Evolutionary conservation across 345 rosid species (phyloP).

Genomic region (Salix koriyanagi): DNA sequence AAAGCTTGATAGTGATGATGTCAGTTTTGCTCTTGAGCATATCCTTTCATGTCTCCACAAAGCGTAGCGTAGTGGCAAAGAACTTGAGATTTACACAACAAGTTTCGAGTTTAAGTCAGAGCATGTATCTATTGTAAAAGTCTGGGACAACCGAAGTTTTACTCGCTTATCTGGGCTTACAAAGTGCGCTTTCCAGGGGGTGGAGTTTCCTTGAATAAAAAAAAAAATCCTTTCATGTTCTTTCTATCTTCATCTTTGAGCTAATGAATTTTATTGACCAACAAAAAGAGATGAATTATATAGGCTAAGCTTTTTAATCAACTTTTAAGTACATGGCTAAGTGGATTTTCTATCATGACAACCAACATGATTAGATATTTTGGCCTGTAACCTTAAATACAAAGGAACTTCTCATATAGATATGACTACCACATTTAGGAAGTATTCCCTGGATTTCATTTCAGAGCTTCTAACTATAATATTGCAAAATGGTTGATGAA

Average conservation of each 20-base stretch:
- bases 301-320: conserved; percentile 29
- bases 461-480: conserved; percentile 20
- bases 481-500: conserved; percentile 20
- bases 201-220: no score
- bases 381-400: conserved; percentile 43
- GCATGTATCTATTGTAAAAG: no score
- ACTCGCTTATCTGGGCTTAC: no score
- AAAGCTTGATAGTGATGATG: background rate
- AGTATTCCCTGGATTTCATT: conserved; percentile 23
- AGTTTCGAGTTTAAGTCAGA: no score
- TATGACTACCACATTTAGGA: conserved; percentile 33
- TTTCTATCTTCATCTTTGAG: background rate
- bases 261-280: conserved; percentile 17
- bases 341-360: conserved; percentile 37
- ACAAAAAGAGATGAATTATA: conserved; percentile 14
- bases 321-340: conserved; percentile 39
- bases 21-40: background rate
- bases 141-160: no score
- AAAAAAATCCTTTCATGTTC: background rate
- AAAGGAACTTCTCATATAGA: conserved; percentile 36
- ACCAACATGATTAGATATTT: conserved; percentile 62
- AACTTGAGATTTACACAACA: no score
- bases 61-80: fast-evolving
- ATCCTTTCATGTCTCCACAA: no score
- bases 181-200: no score